Conservation (phyloP, 2,329 filamentous ascomycete genomes). For the Pseudohalonectria lignicola region DNA sequence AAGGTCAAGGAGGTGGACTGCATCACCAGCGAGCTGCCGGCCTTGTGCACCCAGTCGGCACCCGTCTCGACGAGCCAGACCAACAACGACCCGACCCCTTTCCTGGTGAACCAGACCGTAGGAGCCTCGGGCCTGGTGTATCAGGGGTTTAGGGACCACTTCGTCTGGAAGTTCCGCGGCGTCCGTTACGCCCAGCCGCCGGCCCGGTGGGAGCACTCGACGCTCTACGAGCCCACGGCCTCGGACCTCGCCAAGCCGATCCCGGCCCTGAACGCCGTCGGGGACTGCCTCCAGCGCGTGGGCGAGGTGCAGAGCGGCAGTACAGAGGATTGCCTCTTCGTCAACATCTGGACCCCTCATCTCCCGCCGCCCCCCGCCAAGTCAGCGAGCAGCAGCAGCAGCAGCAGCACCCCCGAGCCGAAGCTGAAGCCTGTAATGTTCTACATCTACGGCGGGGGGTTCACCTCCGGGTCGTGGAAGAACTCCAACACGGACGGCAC, state of each 20-base stretch:
- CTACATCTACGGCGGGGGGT: conserved; percentile 32
- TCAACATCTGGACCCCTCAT: conserved; percentile 25
- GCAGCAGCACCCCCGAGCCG: conserved; percentile 5
- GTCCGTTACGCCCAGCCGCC: conserved; percentile 16
- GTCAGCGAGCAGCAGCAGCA: conserved; percentile 1
- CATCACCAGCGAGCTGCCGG: conserved; percentile 10
- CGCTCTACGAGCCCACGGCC: conserved; percentile 10
- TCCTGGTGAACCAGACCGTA: conserved; percentile 14
- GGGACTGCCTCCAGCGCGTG: conserved; percentile 18
- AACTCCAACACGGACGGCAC: conserved; percentile 33
- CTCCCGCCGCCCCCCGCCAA: conserved; percentile 12
- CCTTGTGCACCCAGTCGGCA: conserved; percentile 19
- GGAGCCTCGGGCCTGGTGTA: conserved; percentile 10
- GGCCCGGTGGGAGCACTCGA: conserved; percentile 16
- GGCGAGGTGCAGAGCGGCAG: conserved; percentile 17
- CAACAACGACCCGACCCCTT: conserved; percentile 11
- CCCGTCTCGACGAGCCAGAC: conserved; percentile 12
- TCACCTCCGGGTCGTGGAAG: conserved; percentile 26
- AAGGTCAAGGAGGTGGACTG: conserved; percentile 23
- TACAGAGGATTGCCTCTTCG: conserved; percentile 22
- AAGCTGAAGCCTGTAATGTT: conserved; percentile 32
- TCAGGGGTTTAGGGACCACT: conserved; percentile 18
- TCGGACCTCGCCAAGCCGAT: conserved; percentile 12
- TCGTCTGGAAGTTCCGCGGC: conserved; percentile 21
- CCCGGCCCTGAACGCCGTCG: conserved; percentile 14